phyloP scores from a whole-genome alignment of 2,329 filamentous ascomycete genomes.

The Arachnomyces sp. region DNA sequence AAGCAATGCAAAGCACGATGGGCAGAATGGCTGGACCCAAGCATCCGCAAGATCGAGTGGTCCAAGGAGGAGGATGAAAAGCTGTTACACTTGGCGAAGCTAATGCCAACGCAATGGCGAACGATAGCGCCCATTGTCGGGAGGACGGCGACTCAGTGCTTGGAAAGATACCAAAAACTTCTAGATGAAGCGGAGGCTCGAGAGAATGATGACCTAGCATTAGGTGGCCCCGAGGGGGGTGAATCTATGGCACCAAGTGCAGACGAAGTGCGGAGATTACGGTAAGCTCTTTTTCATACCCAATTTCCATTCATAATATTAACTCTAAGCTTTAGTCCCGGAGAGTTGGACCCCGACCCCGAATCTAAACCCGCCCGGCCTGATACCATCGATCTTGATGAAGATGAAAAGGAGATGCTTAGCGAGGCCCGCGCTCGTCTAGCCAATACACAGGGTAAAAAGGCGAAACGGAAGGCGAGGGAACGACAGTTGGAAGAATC shows the following conservation, averaged over 20 bases:
- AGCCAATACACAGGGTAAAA: slow-evolving; percentile 97
- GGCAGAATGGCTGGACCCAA: slow-evolving; percentile 96
- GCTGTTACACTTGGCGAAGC: slow-evolving; percentile 87
- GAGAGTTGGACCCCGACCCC: slow-evolving; percentile 93
- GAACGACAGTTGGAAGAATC: slow-evolving; percentile 95
- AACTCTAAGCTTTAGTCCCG: slow-evolving; percentile 48
- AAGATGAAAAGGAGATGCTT: slow-evolving; percentile 99
- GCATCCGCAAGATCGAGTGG: slow-evolving; percentile 98
- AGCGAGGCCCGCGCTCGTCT: slow-evolving; percentile 93
- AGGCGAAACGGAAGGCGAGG: slow-evolving; percentile 93
- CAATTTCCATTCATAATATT: background rate
- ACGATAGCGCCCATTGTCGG: slow-evolving; percentile 96
- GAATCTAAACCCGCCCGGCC: slow-evolving; percentile 93
- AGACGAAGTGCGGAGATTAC: slow-evolving; percentile 80
- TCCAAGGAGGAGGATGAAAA: slow-evolving; percentile 98
- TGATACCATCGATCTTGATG: slow-evolving; percentile 95
- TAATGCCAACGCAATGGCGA: slow-evolving; percentile 99
- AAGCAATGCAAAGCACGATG: slow-evolving; percentile 99
- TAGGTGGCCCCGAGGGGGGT: slow-evolving; percentile 77
- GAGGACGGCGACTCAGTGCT: slow-evolving; percentile 90
- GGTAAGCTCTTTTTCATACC: slow-evolving; percentile 30
- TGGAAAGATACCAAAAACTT: slow-evolving; percentile 93
- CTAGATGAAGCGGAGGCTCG: slow-evolving; percentile 90
- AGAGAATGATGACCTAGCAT: slow-evolving; percentile 70
- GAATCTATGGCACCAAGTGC: slow-evolving; percentile 83